Evolutionary conservation across 148 eudicot species (phyloP), one percentile per base, ranked within the genome.

Genomic region (Gaultheria prostrata): DNA sequence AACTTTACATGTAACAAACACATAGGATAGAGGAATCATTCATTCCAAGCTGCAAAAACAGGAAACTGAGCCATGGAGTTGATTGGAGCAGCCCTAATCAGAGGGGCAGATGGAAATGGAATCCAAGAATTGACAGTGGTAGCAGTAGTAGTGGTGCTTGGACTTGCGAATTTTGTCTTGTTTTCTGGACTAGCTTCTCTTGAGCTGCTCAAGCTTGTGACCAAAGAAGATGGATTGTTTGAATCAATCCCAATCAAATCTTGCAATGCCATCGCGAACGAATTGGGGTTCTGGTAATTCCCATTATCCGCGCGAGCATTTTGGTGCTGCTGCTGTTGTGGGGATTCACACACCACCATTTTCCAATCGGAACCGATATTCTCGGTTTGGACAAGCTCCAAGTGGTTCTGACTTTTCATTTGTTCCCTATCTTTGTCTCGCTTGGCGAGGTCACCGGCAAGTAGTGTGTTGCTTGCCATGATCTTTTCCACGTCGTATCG

Each of bases 401-500:
- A 67, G 6, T 30, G 14, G 72, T 67, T 26, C 18, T 67, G 72
- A 28, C 72, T 28, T 85, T 82, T 59, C 57, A 39, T 12, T 39
- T 65, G 15, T 0, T 83, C 80, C 76, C 72, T 67, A 20, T 73
- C 86, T 69, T 87, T 94, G 84, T 71, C 82, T 12, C 95, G 87
- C 84, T 87, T 86, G 15, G 98, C 98, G 3, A 89, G 88, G 46
- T 95, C 98, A 2, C 98, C 95, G 0, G 93, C 87, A 71, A 93
- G 90, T 11, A 95, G 89, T 57, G 92, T 87, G 71, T 83, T 89
- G 85, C 98, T 95, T 6, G 87, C 88, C 90, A 90, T 91, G 46
- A 95, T 95, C 61, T 86, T 94, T 18, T 94, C 93, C 0, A 95
- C 96, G 32, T 95, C 88, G 73, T 94, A 95, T 45, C 95, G 80